Conservation (phyloP, 441 rosid genomes). For the Syzygium malaccense region DNA sequence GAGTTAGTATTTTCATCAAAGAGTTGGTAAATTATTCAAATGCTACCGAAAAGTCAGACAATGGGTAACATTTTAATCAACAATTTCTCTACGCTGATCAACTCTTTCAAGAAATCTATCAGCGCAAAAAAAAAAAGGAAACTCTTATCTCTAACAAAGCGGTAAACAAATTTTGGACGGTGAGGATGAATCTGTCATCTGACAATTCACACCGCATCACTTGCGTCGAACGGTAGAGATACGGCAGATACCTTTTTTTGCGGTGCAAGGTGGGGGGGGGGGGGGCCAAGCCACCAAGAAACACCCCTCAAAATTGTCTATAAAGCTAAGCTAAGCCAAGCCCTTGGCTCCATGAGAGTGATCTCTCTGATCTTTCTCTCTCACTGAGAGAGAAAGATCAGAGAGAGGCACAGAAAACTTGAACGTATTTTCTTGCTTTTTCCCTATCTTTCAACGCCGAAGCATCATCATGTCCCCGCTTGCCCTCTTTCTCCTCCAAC, state of each 20-base stretch:
- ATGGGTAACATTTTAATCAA: no score
- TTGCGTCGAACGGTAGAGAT: neutral
- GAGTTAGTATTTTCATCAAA: neutral
- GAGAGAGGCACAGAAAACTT: neutral
- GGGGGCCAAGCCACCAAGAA: neutral
- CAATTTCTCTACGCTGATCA: no score
- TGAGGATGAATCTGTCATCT: neutral
- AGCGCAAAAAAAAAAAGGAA: no score
- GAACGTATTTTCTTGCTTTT: neutral
- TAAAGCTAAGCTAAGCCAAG: neutral
- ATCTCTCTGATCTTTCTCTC: neutral
- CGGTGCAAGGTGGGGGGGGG: neutral
- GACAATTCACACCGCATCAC: neutral
- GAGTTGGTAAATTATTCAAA: neutral
- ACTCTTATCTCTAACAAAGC: neutral
- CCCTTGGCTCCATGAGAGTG: neutral
- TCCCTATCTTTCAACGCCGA: neutral
- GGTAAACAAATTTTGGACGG: neutral
- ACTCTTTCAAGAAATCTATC: neutral
- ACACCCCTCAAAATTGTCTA: neutral
- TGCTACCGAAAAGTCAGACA: neutral
- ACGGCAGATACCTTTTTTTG: neutral
- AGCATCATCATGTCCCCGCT: neutral
- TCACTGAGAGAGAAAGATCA: neutral
- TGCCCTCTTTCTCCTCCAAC: neutral